Percentiles rank a stretch among this genome's conserved stretches.
Conservation (phyloP, 371 early-diverging fungal genomes). For the Syncephalastrum sp. region DNA sequence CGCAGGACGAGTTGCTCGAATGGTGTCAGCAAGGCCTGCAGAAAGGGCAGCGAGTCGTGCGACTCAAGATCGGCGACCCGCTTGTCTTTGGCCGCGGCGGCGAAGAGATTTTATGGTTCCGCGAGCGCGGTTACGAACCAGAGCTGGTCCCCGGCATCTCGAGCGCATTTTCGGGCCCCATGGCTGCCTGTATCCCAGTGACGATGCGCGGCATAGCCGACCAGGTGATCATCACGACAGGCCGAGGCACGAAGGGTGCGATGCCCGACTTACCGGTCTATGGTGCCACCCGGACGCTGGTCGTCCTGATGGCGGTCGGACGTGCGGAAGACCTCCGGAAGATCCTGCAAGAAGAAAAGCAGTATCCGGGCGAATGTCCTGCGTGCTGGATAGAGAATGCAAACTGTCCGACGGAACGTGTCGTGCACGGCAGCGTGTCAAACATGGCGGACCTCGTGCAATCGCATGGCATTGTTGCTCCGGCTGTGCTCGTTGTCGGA, state of each 20-base stretch:
- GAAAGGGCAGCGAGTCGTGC: conserved; percentile 70
- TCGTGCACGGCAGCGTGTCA: conserved; percentile 56
- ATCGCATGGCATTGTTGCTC: conserved; percentile 57
- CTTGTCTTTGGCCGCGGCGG: conserved; percentile 92
- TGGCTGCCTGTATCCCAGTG: conserved; percentile 69
- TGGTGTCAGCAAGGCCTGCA: conserved; percentile 71
- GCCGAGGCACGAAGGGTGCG: conserved; percentile 68
- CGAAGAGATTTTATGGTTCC: conserved; percentile 81
- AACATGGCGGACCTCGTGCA: conserved; percentile 49
- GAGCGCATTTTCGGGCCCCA: conserved; percentile 73
- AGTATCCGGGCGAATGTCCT: conserved; percentile 62
- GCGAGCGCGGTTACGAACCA: conserved; percentile 64
- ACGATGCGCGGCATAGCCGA: conserved; percentile 78
- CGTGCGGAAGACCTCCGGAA: conserved; percentile 60
- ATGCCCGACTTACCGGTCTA: conserved; percentile 75
- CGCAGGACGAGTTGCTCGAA: conserved; percentile 69
- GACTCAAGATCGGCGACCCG: conserved; percentile 91
- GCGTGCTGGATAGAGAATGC: conserved; percentile 73
- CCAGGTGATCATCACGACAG: conserved; percentile 80
- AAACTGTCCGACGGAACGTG: conserved; percentile 61
- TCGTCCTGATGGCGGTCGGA: conserved; percentile 84
- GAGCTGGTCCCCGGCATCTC: conserved; percentile 82
- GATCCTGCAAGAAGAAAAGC: conserved; percentile 46
- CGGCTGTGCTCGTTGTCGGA: conserved; percentile 73
- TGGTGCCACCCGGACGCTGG: conserved; percentile 66